A percentile compares a stretch with the other conserved stretches of the same genome.
Evolutionary conservation across 257 asterid genomes (phyloP).

Genomic region (Datura wrightii): DNA sequence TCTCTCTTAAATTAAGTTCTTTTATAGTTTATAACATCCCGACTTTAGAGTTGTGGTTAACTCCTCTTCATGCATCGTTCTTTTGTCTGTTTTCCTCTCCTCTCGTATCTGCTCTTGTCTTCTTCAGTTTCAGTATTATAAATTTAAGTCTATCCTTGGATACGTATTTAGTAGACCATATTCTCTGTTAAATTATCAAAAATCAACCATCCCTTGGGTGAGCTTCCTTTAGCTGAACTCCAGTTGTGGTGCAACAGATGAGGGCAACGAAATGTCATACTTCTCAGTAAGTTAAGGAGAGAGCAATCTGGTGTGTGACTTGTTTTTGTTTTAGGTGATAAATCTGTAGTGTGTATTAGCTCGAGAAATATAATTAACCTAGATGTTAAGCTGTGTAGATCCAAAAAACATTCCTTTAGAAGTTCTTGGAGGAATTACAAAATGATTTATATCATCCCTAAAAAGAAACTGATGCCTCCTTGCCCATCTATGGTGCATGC

Average conservation of each 20-base stretch:
- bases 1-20: background rate
- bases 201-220: background rate
- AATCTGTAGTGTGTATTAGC: background rate
- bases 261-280: background rate
- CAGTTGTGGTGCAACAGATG: background rate
- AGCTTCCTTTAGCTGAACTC: background rate
- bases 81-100: background rate
- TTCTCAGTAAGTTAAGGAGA: background rate
- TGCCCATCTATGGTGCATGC: conserved; percentile 3
- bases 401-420: background rate
- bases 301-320: conserved; percentile 5
- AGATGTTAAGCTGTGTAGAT: background rate
- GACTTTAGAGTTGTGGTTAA: background rate
- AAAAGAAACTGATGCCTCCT: conserved; percentile 22
- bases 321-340: background rate
- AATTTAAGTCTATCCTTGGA: background rate
- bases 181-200: background rate
- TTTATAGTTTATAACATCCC: background rate
- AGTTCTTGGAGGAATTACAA: background rate
- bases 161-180: background rate
- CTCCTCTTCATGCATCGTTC: conserved; percentile 21
- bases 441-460: background rate
- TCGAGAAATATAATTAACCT: background rate
- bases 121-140: conserved; percentile 10
- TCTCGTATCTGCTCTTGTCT: conserved; percentile 14